These are phyloP conservation scores for Boletus sp. DNA, from an alignment of 768 basidiomycete genomes.

Conservation along the genomic window DNA sequence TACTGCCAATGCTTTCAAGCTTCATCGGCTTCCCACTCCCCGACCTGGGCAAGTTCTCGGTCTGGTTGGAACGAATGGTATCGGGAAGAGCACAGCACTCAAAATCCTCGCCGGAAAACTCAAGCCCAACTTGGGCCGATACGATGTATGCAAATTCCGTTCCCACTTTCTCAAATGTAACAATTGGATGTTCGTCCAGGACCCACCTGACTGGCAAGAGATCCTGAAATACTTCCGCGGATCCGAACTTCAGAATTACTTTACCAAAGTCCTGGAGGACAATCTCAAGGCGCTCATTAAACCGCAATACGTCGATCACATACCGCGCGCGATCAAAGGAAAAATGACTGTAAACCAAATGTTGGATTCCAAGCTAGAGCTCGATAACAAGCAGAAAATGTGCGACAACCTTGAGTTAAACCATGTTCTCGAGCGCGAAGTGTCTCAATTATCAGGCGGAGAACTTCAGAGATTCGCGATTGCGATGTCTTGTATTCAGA, in stretches of 20 bases:
- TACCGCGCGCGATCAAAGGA: conserved; percentile 94
- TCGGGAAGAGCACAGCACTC: conserved; percentile 96
- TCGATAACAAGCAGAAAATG: conserved; percentile 84
- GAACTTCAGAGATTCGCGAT: conserved; percentile 98
- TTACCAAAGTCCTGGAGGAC: conserved; percentile 98
- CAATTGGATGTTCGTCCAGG: conserved; percentile 42
- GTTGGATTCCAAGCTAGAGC: conserved; percentile 89
- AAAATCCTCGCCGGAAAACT: conserved; percentile 96
- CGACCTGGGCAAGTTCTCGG: conserved; percentile 98
- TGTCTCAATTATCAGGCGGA: conserved; percentile 88
- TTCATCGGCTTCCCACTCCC: conserved; percentile 96
- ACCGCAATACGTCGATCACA: conserved; percentile 99
- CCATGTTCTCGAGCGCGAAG: conserved; percentile 81
- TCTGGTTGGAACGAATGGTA: conserved; percentile 98
- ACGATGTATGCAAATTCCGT: conserved; percentile 63
- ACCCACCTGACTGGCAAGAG: conserved; percentile 99
- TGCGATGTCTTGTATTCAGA: conserved; percentile 94
- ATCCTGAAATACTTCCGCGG: conserved; percentile 98
- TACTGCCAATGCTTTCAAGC: conserved; percentile 97
- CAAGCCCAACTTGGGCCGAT: conserved; percentile 96
- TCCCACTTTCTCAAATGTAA: not conserved
- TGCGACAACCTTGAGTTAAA: conserved; percentile 86
- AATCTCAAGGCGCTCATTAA: conserved; percentile 98
- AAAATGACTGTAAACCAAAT: conserved; percentile 82
- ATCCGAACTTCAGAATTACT: conserved; percentile 98